Evolutionary conservation across 257 asterid genomes (phyloP), one percentile per base, ranked within the genome.

Genomic region (Penstemon davidsonii): DNA sequence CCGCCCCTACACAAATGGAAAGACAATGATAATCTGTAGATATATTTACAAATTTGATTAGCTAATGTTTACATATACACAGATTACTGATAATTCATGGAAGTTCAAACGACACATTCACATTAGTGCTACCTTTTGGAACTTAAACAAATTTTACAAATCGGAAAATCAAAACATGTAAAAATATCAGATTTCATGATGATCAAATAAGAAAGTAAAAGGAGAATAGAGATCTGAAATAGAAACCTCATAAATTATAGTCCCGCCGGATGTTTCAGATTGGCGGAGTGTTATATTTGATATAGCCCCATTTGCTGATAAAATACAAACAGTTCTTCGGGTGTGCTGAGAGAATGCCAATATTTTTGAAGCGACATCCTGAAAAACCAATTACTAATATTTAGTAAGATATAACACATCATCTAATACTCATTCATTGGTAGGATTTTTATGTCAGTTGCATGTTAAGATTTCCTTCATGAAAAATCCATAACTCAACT

Each of bases 311-410:
- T 1, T 52, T 3, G 70, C 78, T 18, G 78, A 51, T 8, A 79
- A 2, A 18, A 79, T 44, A 10, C 64, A 39, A 47, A 79, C 63
- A 3, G 66, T 33, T 3, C 43, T 47, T 3, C 71, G 18, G 1
- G 59, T 19, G 6, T 64, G 43, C 36, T 68, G 59, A 47, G 70
- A 49, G 36, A 79, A 72, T 8, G 71, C 5, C 62, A 68, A 47
- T 57, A 71, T 67, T 74, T 69, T 75, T 10, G 33, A 42, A 7
- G 72, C 61, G 4, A 75, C 65, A 18, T 75, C 75, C 80, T 79
- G 75, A 3, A 66, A 70, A 55, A 5, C 33, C 64, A 55, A 3
- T 55, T 43, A 36, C 55, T 43, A 18, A 55, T 33, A 55, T 41
- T 67, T 60, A 60, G 51, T 60, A 60, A 60, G 2, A 25, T 60